phyloP scores from a whole-genome alignment of 371 early-diverging fungal species.

The Mucor plumbeus region DNA sequence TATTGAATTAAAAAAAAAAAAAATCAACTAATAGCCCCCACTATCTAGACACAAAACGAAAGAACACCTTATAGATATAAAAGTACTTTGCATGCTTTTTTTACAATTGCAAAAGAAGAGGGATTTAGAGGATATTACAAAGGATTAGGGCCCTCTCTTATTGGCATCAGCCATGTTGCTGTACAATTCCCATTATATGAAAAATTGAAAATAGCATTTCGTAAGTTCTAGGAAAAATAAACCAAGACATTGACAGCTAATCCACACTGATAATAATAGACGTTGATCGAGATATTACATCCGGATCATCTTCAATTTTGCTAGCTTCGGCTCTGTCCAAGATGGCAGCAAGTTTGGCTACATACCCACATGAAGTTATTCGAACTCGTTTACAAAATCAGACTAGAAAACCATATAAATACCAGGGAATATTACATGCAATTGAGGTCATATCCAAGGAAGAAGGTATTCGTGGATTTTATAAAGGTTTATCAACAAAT shows the following conservation, averaged over 20 bases:
- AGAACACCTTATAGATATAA: slow-evolving; percentile 73
- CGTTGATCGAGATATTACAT: slow-evolving; percentile 18
- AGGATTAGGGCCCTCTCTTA: slow-evolving; percentile 87
- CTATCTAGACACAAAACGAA: slow-evolving; percentile 73
- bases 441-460: slow-evolving; percentile 71
- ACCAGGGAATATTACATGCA: slow-evolving; percentile 80
- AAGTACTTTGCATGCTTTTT: slow-evolving; percentile 75
- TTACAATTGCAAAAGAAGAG: slow-evolving; percentile 70
- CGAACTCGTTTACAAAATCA: slow-evolving; percentile 85
- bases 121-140: slow-evolving; percentile 84
- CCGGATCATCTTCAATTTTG: slow-evolving; percentile 62
- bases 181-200: slow-evolving; percentile 97
- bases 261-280: slow-evolving; percentile 27
- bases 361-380: slow-evolving; percentile 87
- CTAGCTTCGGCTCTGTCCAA: slow-evolving; percentile 87
- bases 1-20: neutral
- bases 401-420: slow-evolving; percentile 71
- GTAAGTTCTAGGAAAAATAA: slow-evolving; percentile 36
- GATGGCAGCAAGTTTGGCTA: slow-evolving; percentile 82
- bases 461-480: slow-evolving; percentile 85
- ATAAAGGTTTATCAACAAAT: slow-evolving; percentile 89
- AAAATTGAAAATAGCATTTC: slow-evolving; percentile 67
- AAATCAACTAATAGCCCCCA: neutral
- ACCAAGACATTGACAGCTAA: neutral
- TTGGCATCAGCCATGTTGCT: slow-evolving; percentile 93